phyloP scores from a whole-genome alignment of 331 rosid genomes.

The Telfairia occidentalis region DNA sequence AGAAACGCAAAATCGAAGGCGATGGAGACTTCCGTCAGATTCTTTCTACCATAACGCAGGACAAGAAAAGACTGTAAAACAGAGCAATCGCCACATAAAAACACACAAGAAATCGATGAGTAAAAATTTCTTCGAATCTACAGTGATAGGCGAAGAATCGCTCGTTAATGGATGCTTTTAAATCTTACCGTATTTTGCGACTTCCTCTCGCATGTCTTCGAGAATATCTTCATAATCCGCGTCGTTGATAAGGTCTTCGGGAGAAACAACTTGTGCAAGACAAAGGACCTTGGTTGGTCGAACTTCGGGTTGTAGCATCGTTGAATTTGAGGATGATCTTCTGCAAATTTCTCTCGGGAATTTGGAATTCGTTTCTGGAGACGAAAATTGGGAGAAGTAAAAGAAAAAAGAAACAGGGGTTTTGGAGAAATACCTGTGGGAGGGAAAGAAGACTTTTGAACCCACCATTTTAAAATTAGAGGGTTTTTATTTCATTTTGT shows the following conservation, averaged over 20 bases:
- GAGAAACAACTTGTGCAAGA: slow-evolving; percentile 57
- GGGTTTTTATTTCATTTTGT: no score
- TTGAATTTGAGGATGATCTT: no score
- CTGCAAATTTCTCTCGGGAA: no score
- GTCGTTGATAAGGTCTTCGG: slow-evolving; percentile 73
- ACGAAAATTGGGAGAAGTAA: no score
- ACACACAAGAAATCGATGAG: slow-evolving; percentile 24
- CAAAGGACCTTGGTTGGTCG: slow-evolving; percentile 65
- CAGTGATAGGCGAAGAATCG: not conserved
- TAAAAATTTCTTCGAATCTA: not conserved
- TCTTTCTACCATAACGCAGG: slow-evolving; percentile 56
- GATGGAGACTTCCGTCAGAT: slow-evolving; percentile 47
- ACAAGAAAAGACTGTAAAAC: slow-evolving; percentile 61
- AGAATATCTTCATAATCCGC: slow-evolving; percentile 71
- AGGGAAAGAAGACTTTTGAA: no score
- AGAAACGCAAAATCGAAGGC: slow-evolving; percentile 26
- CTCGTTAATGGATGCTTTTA: no score
- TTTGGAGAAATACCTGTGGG: no score
- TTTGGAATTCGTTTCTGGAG: no score
- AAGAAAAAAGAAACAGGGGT: no score
- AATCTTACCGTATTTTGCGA: slow-evolving; percentile 60
- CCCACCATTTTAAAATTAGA: no score
- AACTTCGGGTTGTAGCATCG: slow-evolving; percentile 51
- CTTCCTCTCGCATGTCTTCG: slow-evolving; percentile 78
- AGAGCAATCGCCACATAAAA: slow-evolving; percentile 36